Evolutionary conservation across 257 asterid genomes (phyloP), one percentile per base, ranked within the genome.

Genomic region (Nyctanthes arbortristis): DNA sequence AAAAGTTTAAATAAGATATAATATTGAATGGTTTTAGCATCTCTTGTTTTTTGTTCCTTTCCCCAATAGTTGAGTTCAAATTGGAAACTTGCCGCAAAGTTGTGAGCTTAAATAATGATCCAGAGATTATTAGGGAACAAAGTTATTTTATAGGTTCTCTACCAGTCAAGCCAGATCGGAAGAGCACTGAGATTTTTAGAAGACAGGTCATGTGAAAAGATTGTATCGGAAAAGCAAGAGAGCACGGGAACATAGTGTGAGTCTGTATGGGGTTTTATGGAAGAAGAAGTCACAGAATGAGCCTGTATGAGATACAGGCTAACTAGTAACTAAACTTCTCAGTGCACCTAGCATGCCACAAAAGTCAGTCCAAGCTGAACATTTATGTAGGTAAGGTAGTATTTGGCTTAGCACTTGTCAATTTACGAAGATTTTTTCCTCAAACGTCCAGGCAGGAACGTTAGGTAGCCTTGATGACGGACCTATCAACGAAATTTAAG

Each of bases 401-500:
- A 43, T 16, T 61, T n/a, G 25, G 56, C 12, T 11, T 49, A 37
- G 43, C 16, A 25, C 32, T 25, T 60, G 32, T 55, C 65, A 16
- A 28, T 9, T 65, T 18, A 59, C 14, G 37, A 36, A 18, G 56
- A 25, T 37, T 14, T 22, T 47, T 5, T n/a, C n/a, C 32, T n/a
- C 29, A 36, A 20, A 54, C n/a, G 13, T 16, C 47, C 34, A 66
- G 11, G n/a, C 30, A 31, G 61, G 30, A 31, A 16, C 18, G 27
- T 54, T 56, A 34, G 55, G 14, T 9, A 47, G 69, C 65, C 45
- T 18, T 54, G 45, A 36, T 45, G 55, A 45, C 22, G 25, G n/a
- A 45, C 11, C 27, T n/a, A 10, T 33, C 32, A 36, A 55, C 39
- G 45, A 27, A 39, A 61, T 32, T 25, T 72, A 68, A 65, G 28